phyloP scores from a whole-genome alignment of 2,329 filamentous ascomycete genomes.

The Neofusicoccum cordaticola region DNA sequence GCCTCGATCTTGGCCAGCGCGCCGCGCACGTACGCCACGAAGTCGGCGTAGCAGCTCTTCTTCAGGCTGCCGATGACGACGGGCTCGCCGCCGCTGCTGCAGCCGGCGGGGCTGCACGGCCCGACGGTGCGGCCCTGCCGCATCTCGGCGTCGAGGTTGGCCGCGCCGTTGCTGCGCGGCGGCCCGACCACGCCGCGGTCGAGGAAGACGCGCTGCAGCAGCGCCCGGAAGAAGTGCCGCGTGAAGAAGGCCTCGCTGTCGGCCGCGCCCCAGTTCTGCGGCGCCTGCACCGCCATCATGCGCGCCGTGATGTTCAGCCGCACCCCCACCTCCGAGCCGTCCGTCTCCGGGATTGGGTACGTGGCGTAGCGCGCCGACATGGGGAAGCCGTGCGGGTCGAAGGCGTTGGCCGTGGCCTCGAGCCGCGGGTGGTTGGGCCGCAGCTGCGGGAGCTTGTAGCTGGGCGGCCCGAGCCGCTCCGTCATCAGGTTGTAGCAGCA shows the following conservation, averaged over 20 bases:
- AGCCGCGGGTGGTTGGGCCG: constrained; percentile 72
- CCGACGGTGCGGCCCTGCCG: constrained; percentile 27
- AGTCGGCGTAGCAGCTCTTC: constrained; percentile 77
- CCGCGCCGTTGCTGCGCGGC: constrained; percentile 31
- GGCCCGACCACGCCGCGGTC: constrained; percentile 75
- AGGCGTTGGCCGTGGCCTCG: constrained; percentile 64
- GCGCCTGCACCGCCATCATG: constrained; percentile 98
- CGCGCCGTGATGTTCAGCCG: constrained; percentile 92
- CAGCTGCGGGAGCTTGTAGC: constrained; percentile 77
- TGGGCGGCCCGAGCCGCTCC: constrained; percentile 80
- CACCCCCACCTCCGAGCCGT: constrained; percentile 56
- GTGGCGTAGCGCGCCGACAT: constrained; percentile 72
- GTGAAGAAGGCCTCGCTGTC: constrained; percentile 89
- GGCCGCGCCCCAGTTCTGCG: constrained; percentile 79
- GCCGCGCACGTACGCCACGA: constrained; percentile 79
- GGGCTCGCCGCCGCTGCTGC: constrained; percentile 71
- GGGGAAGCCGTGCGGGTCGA: constrained; percentile 88
- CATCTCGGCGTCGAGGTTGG: constrained; percentile 26
- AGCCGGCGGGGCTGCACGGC: constrained; percentile 78
- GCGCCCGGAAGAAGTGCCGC: constrained; percentile 85
- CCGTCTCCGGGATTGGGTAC: constrained; percentile 31
- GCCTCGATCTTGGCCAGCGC: constrained; percentile 53
- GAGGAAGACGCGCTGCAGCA: constrained; percentile 88
- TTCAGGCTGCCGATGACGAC: constrained; percentile 84
- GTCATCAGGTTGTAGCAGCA: constrained; percentile 98